Base-by-base conservation (phyloP, 805 yeast species). In the Candida multigemmis region DNA sequence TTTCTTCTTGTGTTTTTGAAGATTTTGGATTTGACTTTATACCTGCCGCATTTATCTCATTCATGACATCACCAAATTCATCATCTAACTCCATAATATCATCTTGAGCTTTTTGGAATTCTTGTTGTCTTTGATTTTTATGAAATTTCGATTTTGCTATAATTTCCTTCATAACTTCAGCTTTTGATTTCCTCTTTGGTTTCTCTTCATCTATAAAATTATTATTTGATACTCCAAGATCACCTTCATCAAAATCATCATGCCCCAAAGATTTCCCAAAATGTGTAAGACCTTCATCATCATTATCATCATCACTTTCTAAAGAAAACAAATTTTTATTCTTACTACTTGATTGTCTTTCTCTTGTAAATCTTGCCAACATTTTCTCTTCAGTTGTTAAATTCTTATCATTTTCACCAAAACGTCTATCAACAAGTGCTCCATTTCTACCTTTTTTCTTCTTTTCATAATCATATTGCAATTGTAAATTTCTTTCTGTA, bases 281-380 rank as follows among this genome's bases (percentile, higher is more conserved):
- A 53, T 87, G 96, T 0, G 96, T 86, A 31, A 89, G 68, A 4
- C 62, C 63, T 13, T 45, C 60, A 27, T 46, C 70, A 10, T 49
- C 59, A 12, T 48, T 65, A 15, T 60, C 74, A 24, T 44, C 53
- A 5, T 56, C 65, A 45, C 82, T 79, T 42, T 74, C 89, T 35
- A 82, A 44, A 6, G 64, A 48, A 34, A 57, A 61, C 12, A 45
- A 50, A 16, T 75, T 71, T 22, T 65, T 59, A 39, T 68, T 76
- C 13, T 68, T 59, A n/a, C 72, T 58, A 33, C 69, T 68, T 11
- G 67, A 44, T 50, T 85, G 93, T 48, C 82, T 69, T 59, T 89
- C 97, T 31, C 78, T 74, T 4, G 96, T 83, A 60, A 85, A 91
- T 60, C 98, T 76, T 47, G 81, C 95, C 56, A 91, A 70, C 95